phyloP scores from a whole-genome alignment of 345 rosid species.

The Gossypium sturtianum region DNA sequence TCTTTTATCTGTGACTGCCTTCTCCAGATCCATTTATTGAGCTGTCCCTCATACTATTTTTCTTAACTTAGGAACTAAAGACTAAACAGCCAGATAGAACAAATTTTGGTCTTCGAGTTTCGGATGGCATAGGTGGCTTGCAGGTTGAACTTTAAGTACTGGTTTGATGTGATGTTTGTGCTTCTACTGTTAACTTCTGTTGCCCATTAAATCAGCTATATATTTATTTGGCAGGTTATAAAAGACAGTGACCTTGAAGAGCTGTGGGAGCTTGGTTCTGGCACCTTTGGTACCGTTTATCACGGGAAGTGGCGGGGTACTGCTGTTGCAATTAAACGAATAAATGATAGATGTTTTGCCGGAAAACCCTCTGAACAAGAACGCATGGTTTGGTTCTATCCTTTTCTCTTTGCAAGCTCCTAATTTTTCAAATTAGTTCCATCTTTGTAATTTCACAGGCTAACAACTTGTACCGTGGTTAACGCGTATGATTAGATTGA shows the following conservation, averaged over 20 bases:
- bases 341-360: slow-evolving; percentile 54
- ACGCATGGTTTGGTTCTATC: slow-evolving; percentile 45
- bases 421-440: neutral
- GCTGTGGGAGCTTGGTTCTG: slow-evolving; percentile 58
- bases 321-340: slow-evolving; percentile 71
- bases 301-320: slow-evolving; percentile 81
- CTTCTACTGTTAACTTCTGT: neutral
- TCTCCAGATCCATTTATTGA: neutral
- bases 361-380: slow-evolving; percentile 70
- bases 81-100: slow-evolving; percentile 34
- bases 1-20: neutral
- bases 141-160: slow-evolving; percentile 39
- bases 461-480: neutral
- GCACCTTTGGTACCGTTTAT: slow-evolving; percentile 71
- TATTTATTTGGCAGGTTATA: slow-evolving; percentile 40
- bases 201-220: neutral
- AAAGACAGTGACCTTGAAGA: slow-evolving; percentile 67
- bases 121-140: slow-evolving; percentile 52
- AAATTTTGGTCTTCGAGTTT: slow-evolving; percentile 42
- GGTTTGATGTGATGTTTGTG: slow-evolving; percentile 8
- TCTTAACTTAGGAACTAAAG: slow-evolving; percentile 38
- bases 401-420: neutral
- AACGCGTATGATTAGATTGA: slow-evolving; percentile 35
- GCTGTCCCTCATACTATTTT: neutral
- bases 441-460: neutral